Conservation (phyloP, 768 basidiomycete species). For the Lentinus brumalis region DNA sequence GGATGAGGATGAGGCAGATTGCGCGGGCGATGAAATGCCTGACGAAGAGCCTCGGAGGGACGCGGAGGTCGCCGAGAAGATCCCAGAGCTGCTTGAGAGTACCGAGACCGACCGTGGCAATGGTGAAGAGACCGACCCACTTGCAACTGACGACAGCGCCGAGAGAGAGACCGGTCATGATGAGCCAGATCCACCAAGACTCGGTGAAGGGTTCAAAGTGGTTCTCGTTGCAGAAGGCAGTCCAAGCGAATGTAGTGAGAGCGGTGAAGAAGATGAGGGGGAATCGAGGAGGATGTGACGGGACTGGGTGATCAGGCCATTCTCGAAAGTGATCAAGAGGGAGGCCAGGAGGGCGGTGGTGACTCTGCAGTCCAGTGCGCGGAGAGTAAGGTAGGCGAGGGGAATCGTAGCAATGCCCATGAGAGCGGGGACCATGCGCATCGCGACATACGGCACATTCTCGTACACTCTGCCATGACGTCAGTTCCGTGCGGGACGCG, state of each 20-base stretch:
- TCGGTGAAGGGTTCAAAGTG: constrained; percentile 79
- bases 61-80: constrained; percentile 82
- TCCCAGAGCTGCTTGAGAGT: constrained; percentile 88
- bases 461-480: constrained; percentile 64
- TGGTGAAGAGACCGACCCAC: constrained; percentile 98
- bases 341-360: constrained; percentile 91
- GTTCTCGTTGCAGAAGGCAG: constrained; percentile 90
- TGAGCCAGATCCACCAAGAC: constrained; percentile 92
- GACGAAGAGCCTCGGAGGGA: constrained; percentile 73
- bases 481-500: background rate
- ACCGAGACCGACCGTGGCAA: constrained; percentile 87
- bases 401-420: constrained; percentile 91
- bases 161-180: constrained; percentile 82
- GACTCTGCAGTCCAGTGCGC: constrained; percentile 88
- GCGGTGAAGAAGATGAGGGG: constrained; percentile 97
- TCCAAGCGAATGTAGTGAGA: constrained; percentile 83
- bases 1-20: constrained; percentile 84
- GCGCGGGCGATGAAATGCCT: constrained; percentile 89
- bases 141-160: constrained; percentile 95
- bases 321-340: constrained; percentile 94
- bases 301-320: constrained; percentile 93
- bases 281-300: constrained; percentile 97
- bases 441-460: constrained; percentile 90
- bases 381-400: constrained; percentile 89
- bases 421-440: constrained; percentile 93